These are phyloP conservation scores for Rutstroemia sp. DNA, from an alignment of 2,329 filamentous ascomycete species.

Conservation along the genomic window DNA sequence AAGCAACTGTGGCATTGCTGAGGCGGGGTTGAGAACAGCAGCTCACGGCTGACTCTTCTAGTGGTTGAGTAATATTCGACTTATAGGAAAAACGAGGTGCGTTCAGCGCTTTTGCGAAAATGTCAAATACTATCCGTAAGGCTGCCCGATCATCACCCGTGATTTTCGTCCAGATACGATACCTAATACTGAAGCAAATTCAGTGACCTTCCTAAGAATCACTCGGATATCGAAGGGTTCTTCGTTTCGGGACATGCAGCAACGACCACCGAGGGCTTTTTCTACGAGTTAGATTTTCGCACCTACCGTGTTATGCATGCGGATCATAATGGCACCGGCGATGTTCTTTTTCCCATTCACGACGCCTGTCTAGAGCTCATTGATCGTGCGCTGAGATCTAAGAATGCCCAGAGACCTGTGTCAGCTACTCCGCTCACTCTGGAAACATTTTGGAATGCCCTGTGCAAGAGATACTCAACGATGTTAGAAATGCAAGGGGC, in stretches of 20 bases:
- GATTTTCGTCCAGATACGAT: no score
- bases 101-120: no score
- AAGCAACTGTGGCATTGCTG: no score
- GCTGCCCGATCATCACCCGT: no score
- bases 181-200: no score
- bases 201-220: not conserved
- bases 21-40: no score
- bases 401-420: not conserved
- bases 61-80: no score
- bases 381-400: not conserved
- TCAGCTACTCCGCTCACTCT: not conserved
- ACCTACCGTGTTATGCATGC: not conserved
- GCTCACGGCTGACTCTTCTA: no score
- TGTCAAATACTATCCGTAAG: no score
- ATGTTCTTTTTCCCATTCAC: not conserved
- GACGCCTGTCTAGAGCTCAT: not conserved
- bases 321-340: not conserved
- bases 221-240: not conserved
- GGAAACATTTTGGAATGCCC: not conserved
- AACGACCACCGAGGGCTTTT: not conserved
- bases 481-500: not conserved
- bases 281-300: not conserved
- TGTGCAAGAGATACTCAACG: not conserved
- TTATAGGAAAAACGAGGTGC: no score
- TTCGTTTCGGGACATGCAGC: not conserved